These are phyloP conservation scores for Proliferodiscus dingleyae DNA, from an alignment of 2,329 filamentous ascomycete species.

Conservation along the genomic window DNA sequence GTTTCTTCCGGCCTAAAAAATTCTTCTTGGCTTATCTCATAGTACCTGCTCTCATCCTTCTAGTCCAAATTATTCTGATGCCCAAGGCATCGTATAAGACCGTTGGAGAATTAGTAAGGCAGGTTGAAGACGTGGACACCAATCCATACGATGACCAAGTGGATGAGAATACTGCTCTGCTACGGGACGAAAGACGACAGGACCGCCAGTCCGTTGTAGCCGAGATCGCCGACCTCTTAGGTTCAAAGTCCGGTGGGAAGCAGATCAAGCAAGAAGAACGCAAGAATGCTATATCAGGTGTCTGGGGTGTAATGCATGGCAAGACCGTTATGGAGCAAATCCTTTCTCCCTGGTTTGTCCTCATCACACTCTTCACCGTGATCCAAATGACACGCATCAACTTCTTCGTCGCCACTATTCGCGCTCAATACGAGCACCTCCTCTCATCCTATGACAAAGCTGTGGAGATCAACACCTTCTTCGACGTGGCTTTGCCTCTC, in stretches of 20 bases:
- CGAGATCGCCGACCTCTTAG: conserved; percentile 70
- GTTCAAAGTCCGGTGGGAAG: conserved; percentile 56
- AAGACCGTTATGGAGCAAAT: conserved; percentile 69
- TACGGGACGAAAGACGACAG: conserved; percentile 45
- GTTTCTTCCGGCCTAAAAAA: conserved; percentile 54
- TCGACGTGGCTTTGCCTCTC: conserved; percentile 78
- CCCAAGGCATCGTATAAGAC: conserved; percentile 77
- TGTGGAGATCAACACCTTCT: conserved; percentile 71
- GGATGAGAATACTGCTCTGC: conserved; percentile 40
- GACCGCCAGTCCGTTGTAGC: conserved; percentile 38
- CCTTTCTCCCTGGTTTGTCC: conserved; percentile 73
- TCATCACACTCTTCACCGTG: conserved; percentile 74
- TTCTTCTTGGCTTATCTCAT: conserved; percentile 71
- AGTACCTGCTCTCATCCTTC: conserved; percentile 62
- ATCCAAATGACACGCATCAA: conserved; percentile 80
- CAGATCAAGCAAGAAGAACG: conserved; percentile 64
- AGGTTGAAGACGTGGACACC: conserved; percentile 52
- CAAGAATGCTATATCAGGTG: conserved; percentile 62
- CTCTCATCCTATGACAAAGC: conserved; percentile 59
- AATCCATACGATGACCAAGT: conserved; percentile 49
- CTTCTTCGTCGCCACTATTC: conserved; percentile 85
- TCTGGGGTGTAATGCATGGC: conserved; percentile 83
- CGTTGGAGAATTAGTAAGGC: conserved; percentile 73
- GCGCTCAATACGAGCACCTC: conserved; percentile 74
- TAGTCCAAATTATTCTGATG: conserved; percentile 66